phyloP scores from a whole-genome alignment of 768 basidiomycete genomes.

The Pisolithus marmoratus region DNA sequence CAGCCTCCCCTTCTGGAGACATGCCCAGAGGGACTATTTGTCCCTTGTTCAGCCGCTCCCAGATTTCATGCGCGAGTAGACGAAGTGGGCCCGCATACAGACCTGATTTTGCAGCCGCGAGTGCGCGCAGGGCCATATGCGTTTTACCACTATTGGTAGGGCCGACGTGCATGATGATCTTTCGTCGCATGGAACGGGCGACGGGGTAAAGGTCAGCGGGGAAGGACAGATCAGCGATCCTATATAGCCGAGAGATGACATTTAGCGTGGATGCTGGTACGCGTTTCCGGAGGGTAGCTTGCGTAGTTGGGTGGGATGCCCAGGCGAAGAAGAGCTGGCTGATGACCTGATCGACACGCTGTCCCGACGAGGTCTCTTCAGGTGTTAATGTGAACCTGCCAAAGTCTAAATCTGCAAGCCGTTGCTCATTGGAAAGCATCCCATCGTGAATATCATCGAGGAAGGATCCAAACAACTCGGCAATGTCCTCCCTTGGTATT shows the following conservation, averaged over 20 bases:
- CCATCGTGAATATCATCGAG: conserved; percentile 33
- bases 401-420: conserved; percentile 32
- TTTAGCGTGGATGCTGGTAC: conserved; percentile 31
- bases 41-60: conserved; percentile 84
- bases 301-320: conserved; percentile 36
- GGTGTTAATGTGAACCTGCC: conserved; percentile 5
- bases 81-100: conserved; percentile 90
- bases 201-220: conserved; percentile 43
- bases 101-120: conserved; percentile 69
- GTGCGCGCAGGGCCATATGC: conserved; percentile 82
- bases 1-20: conserved; percentile 36
- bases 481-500: conserved; percentile 34
- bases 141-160: conserved; percentile 99
- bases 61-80: conserved; percentile 93
- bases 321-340: conserved; percentile 53
- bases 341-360: conserved; percentile 42
- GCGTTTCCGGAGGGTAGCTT: conserved; percentile 16
- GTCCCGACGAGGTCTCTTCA: conserved; percentile 17
- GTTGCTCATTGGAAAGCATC: conserved; percentile 11
- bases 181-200: conserved; percentile 62
- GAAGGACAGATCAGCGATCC: conserved; percentile 36
- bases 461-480: conserved; percentile 40
- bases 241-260: conserved; percentile 33
- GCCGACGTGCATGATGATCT: conserved; percentile 92
- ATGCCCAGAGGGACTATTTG: conserved; percentile 74